phyloP scores from a whole-genome alignment of 306 rosid genomes.

The Ceratonia siliqua region DNA sequence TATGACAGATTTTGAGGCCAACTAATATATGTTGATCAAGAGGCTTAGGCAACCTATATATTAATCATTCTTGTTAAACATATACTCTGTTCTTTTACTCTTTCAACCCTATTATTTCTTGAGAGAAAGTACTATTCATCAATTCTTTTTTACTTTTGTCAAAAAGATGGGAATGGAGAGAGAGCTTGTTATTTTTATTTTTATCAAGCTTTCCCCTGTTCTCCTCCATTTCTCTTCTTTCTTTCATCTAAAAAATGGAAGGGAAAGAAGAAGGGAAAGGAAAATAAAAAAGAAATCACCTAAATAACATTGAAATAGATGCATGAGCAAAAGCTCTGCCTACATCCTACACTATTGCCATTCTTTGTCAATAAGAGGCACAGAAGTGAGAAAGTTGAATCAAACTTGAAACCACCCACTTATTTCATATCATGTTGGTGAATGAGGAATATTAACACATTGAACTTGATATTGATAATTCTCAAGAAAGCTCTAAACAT shows the following conservation, averaged over 20 bases:
- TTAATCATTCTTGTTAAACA: not conserved
- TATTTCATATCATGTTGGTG: not conserved
- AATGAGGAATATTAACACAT: not conserved
- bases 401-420: not conserved
- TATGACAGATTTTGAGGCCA: not conserved
- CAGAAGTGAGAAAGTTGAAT: not conserved
- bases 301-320: not conserved
- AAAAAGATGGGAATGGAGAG: not conserved
- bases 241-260: not conserved
- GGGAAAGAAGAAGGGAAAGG: no score
- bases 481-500: not conserved
- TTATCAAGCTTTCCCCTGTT: not conserved
- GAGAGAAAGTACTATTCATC: no score
- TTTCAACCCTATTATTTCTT: not conserved
- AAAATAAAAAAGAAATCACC: no score
- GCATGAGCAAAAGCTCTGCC: not conserved
- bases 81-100: not conserved
- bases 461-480: not conserved
- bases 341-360: not conserved
- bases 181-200: no score
- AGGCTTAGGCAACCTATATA: not conserved
- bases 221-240: not conserved
- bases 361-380: not conserved
- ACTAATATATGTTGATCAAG: not conserved
- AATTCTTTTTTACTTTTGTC: no score